Evolutionary conservation across 306 rosid species (phyloP).

Genomic region (Casuarina equisetifolia): DNA sequence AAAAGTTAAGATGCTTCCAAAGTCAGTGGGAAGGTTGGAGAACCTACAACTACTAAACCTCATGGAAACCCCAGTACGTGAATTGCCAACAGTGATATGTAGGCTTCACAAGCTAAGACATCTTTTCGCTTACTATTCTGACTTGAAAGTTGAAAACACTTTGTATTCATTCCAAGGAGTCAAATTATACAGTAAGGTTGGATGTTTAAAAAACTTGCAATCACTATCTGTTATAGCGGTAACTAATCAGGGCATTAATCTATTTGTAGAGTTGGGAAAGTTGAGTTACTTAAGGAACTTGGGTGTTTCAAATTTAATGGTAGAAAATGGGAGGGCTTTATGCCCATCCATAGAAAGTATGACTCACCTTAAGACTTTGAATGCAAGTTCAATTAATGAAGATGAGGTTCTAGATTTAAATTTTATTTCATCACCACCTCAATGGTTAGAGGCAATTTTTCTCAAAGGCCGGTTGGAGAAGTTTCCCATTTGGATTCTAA

Average conservation of each 20-base stretch:
- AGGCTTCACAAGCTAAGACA: not conserved
- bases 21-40: not conserved
- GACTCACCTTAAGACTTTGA: no score
- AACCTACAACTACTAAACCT: not conserved
- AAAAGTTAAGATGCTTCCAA: not conserved
- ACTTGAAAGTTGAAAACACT: not conserved
- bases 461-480: no score
- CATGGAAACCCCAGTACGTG: not conserved
- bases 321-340: no score
- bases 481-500: no score
- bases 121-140: slow-evolving; percentile 4
- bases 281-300: no score
- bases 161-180: not conserved
- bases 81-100: not conserved
- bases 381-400: no score
- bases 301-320: no score
- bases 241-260: not conserved
- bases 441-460: no score
- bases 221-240: not conserved
- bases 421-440: no score
- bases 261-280: no score
- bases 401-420: no score
- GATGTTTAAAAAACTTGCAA: slow-evolving; percentile 1
- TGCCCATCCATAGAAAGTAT: no score
- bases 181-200: slow-evolving; percentile 2